A percentile compares a stretch with the other conserved stretches of the same genome.
These are phyloP conservation scores for Termitomyces sp. DNA, from an alignment of 768 basidiomycete genomes.

Conservation along the genomic window DNA sequence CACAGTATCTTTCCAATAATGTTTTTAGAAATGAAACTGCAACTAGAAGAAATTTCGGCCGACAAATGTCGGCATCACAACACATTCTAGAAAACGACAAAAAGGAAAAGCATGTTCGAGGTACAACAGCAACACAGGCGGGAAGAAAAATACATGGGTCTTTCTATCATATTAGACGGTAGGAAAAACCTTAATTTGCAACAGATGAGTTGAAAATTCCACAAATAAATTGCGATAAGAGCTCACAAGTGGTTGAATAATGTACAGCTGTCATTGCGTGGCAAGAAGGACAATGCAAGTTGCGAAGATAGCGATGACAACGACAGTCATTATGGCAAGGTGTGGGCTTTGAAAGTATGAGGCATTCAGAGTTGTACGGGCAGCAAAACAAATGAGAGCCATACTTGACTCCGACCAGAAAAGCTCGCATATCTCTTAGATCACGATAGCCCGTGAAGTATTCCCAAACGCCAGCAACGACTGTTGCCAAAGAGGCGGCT, in stretches of 20 bases:
- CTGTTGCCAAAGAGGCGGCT: constrained; percentile 44
- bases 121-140: neutral
- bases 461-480: constrained; percentile 60
- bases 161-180: neutral
- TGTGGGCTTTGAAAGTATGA: constrained; percentile 34
- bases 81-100: neutral
- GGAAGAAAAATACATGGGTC: neutral
- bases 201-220: neutral
- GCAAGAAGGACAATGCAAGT: constrained; percentile 47
- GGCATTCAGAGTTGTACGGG: neutral
- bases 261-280: constrained; percentile 12
- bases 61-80: neutral
- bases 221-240: neutral
- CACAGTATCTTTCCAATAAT: neutral
- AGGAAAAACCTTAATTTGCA: neutral
- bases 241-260: neutral
- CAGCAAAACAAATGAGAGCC: constrained; percentile 11
- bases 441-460: constrained; percentile 56
- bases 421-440: constrained; percentile 52
- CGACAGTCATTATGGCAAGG: constrained; percentile 42
- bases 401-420: constrained; percentile 54
- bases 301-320: constrained; percentile 42
- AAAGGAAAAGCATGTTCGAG: neutral
- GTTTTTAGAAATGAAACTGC: neutral
- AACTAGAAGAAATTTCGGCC: neutral